Evolutionary conservation across 2,329 filamentous ascomycete genomes (phyloP).

Genomic region (Trichothecium sympodiale): DNA sequence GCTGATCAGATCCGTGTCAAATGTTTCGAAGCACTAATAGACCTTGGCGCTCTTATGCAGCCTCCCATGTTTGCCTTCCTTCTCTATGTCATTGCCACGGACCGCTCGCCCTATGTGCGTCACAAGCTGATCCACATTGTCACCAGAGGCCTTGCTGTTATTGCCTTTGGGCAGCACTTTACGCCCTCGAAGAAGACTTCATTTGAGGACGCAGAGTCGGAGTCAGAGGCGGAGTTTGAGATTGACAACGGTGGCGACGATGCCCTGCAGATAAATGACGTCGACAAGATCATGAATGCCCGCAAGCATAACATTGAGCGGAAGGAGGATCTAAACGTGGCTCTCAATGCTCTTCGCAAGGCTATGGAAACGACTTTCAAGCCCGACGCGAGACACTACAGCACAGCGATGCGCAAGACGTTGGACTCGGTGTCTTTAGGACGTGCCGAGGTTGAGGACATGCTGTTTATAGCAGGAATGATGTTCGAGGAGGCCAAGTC

Average conservation of each 20-base stretch:
- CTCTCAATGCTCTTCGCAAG: conserved; percentile 31
- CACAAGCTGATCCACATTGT: conserved; percentile 48
- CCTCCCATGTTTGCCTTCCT: conserved; percentile 44
- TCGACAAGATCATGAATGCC: conserved; percentile 42
- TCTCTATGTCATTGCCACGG: conserved; percentile 46
- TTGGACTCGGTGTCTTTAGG: conserved; percentile 27
- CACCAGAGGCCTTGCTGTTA: conserved; percentile 46
- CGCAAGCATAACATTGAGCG: conserved; percentile 51
- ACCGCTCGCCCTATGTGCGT: conserved; percentile 53
- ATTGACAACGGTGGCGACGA: conserved; percentile 16
- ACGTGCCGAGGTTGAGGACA: conserved; percentile 27
- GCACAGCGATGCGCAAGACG: conserved; percentile 30
- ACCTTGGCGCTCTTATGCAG: conserved; percentile 49
- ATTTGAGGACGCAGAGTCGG: conserved; percentile 12
- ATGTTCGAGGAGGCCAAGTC: conserved; percentile 33
- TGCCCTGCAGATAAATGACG: conserved; percentile 29
- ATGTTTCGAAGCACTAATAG: conserved; percentile 51
- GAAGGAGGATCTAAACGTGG: conserved; percentile 49
- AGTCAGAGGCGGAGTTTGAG: background rate
- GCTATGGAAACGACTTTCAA: conserved; percentile 32
- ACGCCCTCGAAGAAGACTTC: conserved; percentile 24
- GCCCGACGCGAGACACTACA: conserved; percentile 25
- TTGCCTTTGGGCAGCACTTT: conserved; percentile 51
- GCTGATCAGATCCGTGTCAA: conserved; percentile 53
- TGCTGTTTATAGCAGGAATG: conserved; percentile 32